These are phyloP conservation scores for Paecilomyces formosus DNA, from an alignment of 2,329 filamentous ascomycete genomes.

Conservation along the genomic window DNA sequence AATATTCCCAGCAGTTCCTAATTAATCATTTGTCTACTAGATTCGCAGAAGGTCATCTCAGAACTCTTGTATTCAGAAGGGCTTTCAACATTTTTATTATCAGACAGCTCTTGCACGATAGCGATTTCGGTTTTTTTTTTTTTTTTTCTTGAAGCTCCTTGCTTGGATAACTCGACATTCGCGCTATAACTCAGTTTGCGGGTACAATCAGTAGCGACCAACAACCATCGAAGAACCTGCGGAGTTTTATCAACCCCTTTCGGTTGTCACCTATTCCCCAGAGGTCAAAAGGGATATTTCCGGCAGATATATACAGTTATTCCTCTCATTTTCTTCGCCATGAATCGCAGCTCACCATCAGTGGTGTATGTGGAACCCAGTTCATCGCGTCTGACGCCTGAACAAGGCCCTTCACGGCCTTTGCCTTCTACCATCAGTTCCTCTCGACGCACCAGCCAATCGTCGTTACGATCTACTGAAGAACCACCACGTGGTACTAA, in stretches of 20 bases:
- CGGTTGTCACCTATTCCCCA: neutral
- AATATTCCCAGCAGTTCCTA: neutral
- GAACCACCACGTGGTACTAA: slow-evolving; percentile 7
- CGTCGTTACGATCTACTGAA: neutral
- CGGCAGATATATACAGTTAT: neutral
- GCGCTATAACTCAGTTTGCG: too few species aligned
- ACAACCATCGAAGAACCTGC: too few species aligned
- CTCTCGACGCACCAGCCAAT: neutral
- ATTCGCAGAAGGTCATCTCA: too few species aligned
- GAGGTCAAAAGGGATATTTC: neutral
- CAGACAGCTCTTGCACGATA: too few species aligned
- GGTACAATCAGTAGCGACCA: too few species aligned
- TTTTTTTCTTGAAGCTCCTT: too few species aligned
- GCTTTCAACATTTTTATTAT: too few species aligned
- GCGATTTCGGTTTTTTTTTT: too few species aligned
- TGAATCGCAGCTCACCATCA: slow-evolving; percentile 9
- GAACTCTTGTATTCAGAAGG: too few species aligned
- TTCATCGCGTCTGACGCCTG: neutral
- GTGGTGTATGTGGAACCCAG: slow-evolving; percentile 10
- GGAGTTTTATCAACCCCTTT: too few species aligned
- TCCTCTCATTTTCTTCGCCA: neutral
- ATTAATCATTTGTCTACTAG: too few species aligned
- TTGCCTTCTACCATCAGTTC: neutral
- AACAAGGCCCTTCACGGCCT: neutral
- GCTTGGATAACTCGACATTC: too few species aligned